Percentiles rank a stretch among this genome's conserved stretches.
phyloP scores from a whole-genome alignment of 2,329 filamentous ascomycete genomes.

The Cadophora sp. region DNA sequence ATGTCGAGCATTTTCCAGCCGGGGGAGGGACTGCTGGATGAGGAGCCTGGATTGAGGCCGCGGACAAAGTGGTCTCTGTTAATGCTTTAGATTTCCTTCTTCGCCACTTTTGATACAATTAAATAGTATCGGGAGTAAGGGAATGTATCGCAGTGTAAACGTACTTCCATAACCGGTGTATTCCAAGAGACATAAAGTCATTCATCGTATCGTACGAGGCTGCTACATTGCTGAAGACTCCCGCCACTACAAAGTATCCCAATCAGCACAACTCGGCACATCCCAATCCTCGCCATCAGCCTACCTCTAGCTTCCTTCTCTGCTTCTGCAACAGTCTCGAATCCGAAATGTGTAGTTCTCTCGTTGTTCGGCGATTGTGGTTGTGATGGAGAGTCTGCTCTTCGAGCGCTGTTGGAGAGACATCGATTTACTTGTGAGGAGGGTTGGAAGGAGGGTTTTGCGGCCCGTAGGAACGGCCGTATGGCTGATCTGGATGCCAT shows the following conservation, averaged over 20 bases:
- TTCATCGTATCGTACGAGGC: conserved; percentile 95
- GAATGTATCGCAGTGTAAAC: conserved; percentile 38
- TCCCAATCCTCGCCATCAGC: conserved; percentile 4
- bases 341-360: conserved; percentile 47
- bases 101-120: not conserved
- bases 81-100: not conserved
- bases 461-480: conserved; percentile 34
- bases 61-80: conserved; percentile 87
- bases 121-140: not conserved
- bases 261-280: conserved; percentile 22
- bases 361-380: conserved; percentile 38
- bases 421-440: conserved; percentile 27
- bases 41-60: conserved; percentile 75
- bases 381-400: conserved; percentile 30
- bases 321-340: conserved; percentile 45
- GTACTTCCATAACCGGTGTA: conserved; percentile 92
- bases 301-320: conserved; percentile 47
- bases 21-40: conserved; percentile 51
- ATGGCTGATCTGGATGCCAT: conserved; percentile 40
- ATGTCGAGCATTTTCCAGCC: conserved; percentile 88
- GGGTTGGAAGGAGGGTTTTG: conserved; percentile 31
- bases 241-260: conserved; percentile 51
- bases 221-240: conserved; percentile 94
- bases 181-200: conserved; percentile 97
- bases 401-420: conserved; percentile 31